Base-by-base conservation (phyloP, 129 eudicot species). In the Scalesia atractyloides region DNA sequence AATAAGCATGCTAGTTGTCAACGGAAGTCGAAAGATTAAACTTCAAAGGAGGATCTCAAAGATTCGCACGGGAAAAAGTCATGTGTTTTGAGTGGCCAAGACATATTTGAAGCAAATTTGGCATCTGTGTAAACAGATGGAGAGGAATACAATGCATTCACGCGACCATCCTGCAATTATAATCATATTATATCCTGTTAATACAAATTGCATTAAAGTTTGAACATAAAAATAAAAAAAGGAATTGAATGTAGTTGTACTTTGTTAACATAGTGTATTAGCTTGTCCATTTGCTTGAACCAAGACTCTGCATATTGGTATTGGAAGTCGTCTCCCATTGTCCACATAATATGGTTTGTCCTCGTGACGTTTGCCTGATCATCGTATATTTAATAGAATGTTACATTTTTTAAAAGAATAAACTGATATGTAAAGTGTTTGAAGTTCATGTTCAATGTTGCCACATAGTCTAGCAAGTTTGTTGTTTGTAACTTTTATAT, bases 211-310 rank as follows among this genome's bases (percentile, higher is more conserved):
- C 41, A 59, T 33, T 9, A 54, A n/a, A 33, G 9, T 30, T 34
- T 4, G 33, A 49, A 57, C 36, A 33, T 18, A 11, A 48, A 13
- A 10, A 33, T 57, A 7, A 7, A 36, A 47, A 49, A 17, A 3
- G 8, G 7, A 18, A 54, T 62, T 9, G n/a, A 61, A 68, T 77
- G 13, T 11, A 75, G 20, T n/a, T 52, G 18, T 81, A 85, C 98
- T 91, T 74, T 84, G 74, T 89, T 93, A 70, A 93, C 96, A 67
- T 93, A 84, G 82, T 93, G 92, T 71, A 93, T 89, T 64, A 93
- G 81, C 74, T 93, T 93, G 83, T 93, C 98, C 96, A 93, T 85
- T 48, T 93, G 85, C 86, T 85, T 93, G 90, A 93, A 93, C 98
- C 98, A 93, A 48, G 95, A 72, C 83, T 93, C 96, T 9, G 96